A percentile compares a stretch with the other conserved stretches of the same genome.
Conservation (phyloP, 805 yeast species). For the Sugiyamaella lignohabitans region DNA sequence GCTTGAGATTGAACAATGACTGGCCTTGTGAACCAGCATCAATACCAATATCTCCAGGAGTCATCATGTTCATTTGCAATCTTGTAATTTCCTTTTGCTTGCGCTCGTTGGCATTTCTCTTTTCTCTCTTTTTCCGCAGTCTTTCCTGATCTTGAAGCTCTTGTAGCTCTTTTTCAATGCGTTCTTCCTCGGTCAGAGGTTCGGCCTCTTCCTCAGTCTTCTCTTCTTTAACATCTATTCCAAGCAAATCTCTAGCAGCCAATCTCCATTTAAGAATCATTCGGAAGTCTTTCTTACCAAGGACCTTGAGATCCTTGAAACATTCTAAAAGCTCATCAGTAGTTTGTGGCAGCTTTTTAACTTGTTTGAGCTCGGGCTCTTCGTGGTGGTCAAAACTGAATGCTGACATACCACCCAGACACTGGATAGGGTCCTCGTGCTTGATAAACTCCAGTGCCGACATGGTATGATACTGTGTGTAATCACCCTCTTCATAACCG, state of each 20-base stretch:
- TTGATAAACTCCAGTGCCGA: conserved; percentile 75
- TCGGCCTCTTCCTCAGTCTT: conserved; percentile 49
- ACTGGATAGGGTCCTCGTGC: conserved; percentile 74
- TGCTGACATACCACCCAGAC: conserved; percentile 66
- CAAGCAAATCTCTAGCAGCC: conserved; percentile 71
- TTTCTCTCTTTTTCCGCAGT: conserved; percentile 67
- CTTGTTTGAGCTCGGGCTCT: conserved; percentile 64
- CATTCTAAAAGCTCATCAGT: conserved; percentile 75
- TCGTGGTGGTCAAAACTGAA: conserved; percentile 56
- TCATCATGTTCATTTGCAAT: conserved; percentile 93
- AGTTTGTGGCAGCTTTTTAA: conserved; percentile 68
- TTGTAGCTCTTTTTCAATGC: conserved; percentile 77
- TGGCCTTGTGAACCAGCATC: conserved; percentile 82
- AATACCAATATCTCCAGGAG: conserved; percentile 87
- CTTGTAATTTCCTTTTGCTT: conserved; percentile 84
- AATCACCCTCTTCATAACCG: conserved; percentile 96
- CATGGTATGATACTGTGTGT: conserved; percentile 59
- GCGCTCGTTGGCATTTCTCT: conserved; percentile 70
- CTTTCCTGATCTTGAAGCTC: conserved; percentile 66
- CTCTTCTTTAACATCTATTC: conserved; percentile 49
- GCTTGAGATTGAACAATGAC: conserved; percentile 70
- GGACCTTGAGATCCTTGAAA: conserved; percentile 83
- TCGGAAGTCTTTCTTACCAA: conserved; percentile 92
- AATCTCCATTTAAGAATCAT: conserved; percentile 80
- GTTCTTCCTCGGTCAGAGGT: conserved; percentile 78